Evolutionary conservation across 306 rosid genomes (phyloP), one percentile per base, ranked within the genome.

Genomic region (Begonia fuchsioides): DNA sequence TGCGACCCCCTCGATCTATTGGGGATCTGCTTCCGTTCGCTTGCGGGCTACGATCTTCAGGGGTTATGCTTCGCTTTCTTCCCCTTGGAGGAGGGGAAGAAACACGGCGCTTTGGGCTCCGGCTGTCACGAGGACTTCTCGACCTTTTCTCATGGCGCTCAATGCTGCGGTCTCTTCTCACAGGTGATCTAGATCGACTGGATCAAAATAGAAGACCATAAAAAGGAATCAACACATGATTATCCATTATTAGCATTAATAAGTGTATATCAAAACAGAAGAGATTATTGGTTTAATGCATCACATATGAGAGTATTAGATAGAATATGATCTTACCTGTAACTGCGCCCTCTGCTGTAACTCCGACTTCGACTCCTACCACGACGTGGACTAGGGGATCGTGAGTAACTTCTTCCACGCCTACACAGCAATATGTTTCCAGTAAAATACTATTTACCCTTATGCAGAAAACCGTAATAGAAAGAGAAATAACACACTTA

Each of bases 291-390:
- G 4, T 4, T 26, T 26, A 5, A 26, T n/a, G n/a, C n/a, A n/a
- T n/a, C n/a, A n/a, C 8, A 8, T 26, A 4, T 26, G 8, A 26
- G 35, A 26, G 7, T 3, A 26, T 4, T 26, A 26, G 8, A 8
- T 26, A 26, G 35, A 26, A 4, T 26, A 26, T 26, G 35, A 26
- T 26, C 35, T 2, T 0, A 74, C 83, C 83, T 76, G 59, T 65
- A 68, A 58, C 83, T 76, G 20, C 53, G 79, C 11, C 50, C 83
- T 65, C 83, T 65, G 71, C 76, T 72, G 62, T 76, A 72, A 52
- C 82, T 72, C n/a, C 60, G 82, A 50, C 80, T 74, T 47, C 60
- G 68, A 64, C 78, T 76, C 62, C 76, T 65, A 19, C 68, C 83
- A 39, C 55, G 78, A 9, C 64, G 72, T 38, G 83, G 78, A 49